Conservation (phyloP, 306 rosid species). For the Sechiopsis laciniata region DNA sequence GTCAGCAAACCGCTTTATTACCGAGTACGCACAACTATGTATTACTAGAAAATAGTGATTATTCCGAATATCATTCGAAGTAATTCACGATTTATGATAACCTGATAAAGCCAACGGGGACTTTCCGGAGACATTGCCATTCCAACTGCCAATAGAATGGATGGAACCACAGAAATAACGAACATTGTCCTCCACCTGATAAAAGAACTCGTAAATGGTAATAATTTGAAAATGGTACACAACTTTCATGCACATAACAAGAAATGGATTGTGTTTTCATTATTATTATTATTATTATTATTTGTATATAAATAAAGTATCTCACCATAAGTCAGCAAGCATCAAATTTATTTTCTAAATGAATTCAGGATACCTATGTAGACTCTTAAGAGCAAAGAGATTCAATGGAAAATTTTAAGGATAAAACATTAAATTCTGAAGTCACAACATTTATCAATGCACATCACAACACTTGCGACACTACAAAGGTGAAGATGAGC, state of each 20-base stretch:
- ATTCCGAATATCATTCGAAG: neutral
- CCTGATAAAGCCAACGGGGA: conserved; percentile 98
- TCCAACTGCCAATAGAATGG: conserved; percentile 81
- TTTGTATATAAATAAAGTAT: neutral
- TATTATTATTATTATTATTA: too few relatives aligned
- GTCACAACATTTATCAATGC: neutral
- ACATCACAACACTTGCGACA: neutral
- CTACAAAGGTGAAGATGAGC: neutral
- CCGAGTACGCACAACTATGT: neutral
- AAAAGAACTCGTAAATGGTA: conserved; percentile 3
- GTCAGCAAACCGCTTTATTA: neutral
- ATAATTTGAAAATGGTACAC: neutral
- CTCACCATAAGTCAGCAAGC: neutral
- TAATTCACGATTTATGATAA: conserved; percentile 20
- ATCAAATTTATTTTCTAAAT: neutral
- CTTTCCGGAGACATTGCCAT: conserved; percentile 89
- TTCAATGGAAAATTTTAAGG: conserved; percentile 1
- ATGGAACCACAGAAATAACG: conserved; percentile 76
- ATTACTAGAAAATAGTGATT: neutral
- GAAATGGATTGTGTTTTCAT: neutral
- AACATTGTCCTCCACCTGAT: conserved; percentile 97
- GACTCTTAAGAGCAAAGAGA: neutral
- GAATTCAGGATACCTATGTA: neutral
- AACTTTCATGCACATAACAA: neutral
- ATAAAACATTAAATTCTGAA: neutral